Evolutionary conservation across 2,329 filamentous ascomycete species (phyloP), one percentile per base, ranked within the genome.

Genomic region (Mycocentrospora acerina): DNA sequence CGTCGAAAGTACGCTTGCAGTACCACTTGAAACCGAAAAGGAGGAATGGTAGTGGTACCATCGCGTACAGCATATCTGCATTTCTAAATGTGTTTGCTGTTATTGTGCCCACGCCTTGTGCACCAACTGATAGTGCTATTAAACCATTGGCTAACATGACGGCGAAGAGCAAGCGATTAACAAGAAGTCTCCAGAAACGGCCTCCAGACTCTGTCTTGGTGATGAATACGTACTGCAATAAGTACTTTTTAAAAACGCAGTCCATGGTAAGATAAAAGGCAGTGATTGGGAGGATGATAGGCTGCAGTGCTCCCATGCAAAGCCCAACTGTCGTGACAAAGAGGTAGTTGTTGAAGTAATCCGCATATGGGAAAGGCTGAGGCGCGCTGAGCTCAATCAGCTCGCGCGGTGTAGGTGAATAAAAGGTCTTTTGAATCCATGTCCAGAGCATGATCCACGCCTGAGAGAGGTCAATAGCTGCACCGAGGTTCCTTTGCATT

Each of bases 151-250:
- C 80, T 9, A 97, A 73, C 10, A 94, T 77, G 1, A 83, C 78
- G 10, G 82, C 87, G 55, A 96, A 90, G 18, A 97, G 72, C 62
- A 96, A 75, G n/a, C 93, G 85, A 68, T 98, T 97, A 74, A 88
- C 93, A 2, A 97, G 69, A 1, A 90, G 80, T 11, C 88, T 82
- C 93, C 93, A 97, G 63, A 90, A 95, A 64, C 86, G 80, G 33
- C 93, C 93, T 10, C 90, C 91, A 1, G 90, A 96, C 63, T 98
- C 93, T 7, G 85, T 95, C 74, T 97, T 97, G 33, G 93, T 97
- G 46, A 96, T 80, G 60, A 96, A 95, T 50, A 96, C 85, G 68
- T 98, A 76, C 36, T 68, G 66, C 15, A 97, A 72, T 29, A 96
- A 74, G 61, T 98, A 98, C 70, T 96, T 97, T 76, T 95, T 96